Percentiles rank a stretch among this genome's conserved stretches.
Conservation (phyloP, 345 rosid species). For the Laguncularia racemosa region DNA sequence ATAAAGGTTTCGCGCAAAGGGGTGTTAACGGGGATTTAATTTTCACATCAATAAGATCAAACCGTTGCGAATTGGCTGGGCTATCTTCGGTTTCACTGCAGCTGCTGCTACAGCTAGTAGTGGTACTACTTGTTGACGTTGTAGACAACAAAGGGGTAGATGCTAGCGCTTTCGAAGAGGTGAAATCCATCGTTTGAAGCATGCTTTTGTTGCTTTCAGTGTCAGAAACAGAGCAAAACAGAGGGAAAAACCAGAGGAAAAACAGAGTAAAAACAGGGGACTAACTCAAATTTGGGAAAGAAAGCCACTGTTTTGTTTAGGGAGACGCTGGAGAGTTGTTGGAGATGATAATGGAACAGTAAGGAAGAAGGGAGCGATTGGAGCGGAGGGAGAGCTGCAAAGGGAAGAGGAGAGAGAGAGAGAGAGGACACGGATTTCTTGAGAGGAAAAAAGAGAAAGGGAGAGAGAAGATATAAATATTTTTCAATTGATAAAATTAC, state of each 20-base stretch:
- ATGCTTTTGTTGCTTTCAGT: too few relatives aligned
- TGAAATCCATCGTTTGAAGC: slow-evolving; percentile 5
- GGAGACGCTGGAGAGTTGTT: background rate
- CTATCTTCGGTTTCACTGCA: slow-evolving; percentile 48
- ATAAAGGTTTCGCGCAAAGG: slow-evolving; percentile 39
- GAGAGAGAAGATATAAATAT: background rate
- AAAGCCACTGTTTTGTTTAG: too few relatives aligned
- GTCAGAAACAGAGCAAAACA: too few relatives aligned
- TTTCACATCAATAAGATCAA: slow-evolving; percentile 22
- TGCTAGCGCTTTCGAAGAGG: slow-evolving; percentile 20
- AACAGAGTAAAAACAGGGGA: too few relatives aligned
- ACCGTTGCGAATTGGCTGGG: slow-evolving; percentile 30
- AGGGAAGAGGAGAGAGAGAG: slow-evolving; percentile 8
- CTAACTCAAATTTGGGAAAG: too few relatives aligned
- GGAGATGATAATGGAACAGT: too few relatives aligned
- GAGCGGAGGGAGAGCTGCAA: background rate
- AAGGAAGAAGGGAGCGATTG: background rate
- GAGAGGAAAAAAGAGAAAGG: background rate
- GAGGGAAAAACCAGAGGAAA: too few relatives aligned
- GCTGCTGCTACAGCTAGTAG: slow-evolving; percentile 29
- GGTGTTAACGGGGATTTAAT: slow-evolving; percentile 18
- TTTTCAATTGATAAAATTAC: too few relatives aligned
- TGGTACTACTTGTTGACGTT: slow-evolving; percentile 14
- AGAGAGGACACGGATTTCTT: slow-evolving; percentile 30
- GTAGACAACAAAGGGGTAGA: slow-evolving; percentile 53